phyloP scores from a whole-genome alignment of 2,329 filamentous ascomycete species.

The Alternaria brassicae region DNA sequence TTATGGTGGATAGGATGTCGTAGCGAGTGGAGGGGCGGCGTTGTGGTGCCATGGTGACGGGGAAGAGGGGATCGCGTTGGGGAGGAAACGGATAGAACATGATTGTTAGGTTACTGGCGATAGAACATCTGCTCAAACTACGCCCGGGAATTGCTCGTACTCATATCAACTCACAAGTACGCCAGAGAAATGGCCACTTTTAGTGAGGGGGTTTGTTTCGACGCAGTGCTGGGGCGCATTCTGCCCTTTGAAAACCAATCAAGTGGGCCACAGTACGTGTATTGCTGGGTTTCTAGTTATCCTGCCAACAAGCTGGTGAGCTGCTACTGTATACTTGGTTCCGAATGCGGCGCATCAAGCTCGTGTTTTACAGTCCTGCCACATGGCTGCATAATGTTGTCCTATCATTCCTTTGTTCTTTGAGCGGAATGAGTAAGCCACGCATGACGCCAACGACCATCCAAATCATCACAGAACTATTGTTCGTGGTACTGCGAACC shows the following conservation, averaged over 20 bases:
- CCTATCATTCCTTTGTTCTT: not conserved
- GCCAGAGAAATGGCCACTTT: not conserved
- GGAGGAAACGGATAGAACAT: not conserved
- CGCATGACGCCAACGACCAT: not conserved
- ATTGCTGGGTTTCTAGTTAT: not conserved
- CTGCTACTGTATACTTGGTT: not conserved
- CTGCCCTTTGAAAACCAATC: not conserved
- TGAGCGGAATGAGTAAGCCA: not conserved
- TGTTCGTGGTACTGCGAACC: no score
- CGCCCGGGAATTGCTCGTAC: not conserved
- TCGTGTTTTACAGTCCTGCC: not conserved
- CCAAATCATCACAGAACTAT: no score
- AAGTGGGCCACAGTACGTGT: not conserved
- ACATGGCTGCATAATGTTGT: not conserved
- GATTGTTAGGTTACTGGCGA: not conserved
- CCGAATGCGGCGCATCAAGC: not conserved
- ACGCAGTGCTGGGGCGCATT: not conserved
- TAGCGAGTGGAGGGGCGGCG: not conserved
- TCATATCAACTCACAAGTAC: not conserved
- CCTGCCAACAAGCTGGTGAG: not conserved
- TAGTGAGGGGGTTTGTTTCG: not conserved
- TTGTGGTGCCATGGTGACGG: not conserved
- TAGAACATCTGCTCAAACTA: not conserved
- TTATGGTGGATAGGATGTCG: not conserved
- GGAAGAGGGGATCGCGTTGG: not conserved